Percentiles rank a stretch among this genome's conserved stretches.
phyloP scores from a whole-genome alignment of 1,139 yeast species.

The Magnusiomyces tetraspermus region DNA sequence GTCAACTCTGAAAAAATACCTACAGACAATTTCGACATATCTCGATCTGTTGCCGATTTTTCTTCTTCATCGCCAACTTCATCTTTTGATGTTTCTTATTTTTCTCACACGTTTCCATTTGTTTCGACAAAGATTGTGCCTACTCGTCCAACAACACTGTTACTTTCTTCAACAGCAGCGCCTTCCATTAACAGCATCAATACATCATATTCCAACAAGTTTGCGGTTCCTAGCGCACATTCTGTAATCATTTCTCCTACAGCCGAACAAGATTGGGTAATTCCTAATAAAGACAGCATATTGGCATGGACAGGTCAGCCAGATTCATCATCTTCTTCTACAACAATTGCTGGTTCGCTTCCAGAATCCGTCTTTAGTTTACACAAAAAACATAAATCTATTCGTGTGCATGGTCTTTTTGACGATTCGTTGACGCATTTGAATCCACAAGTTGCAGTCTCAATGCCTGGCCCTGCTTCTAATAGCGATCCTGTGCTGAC shows the following conservation, averaged over 20 bases:
- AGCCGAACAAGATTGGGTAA: background rate
- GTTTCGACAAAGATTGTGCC: background rate
- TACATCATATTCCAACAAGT: background rate
- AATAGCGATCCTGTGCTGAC: background rate
- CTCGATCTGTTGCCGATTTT: background rate
- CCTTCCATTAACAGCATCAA: background rate
- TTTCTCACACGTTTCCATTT: background rate
- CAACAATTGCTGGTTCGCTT: too few species aligned
- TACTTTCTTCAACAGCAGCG: background rate
- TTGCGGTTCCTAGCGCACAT: background rate
- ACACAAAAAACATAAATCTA: background rate
- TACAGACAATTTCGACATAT: background rate
- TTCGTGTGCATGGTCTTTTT: background rate
- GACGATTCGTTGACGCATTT: background rate
- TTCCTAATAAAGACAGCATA: background rate
- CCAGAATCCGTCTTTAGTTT: background rate
- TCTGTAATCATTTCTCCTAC: background rate
- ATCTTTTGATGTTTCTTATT: background rate
- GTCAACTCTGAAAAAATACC: background rate
- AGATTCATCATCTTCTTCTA: background rate
- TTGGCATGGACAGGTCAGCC: conserved; percentile 1
- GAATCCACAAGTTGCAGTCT: conserved; percentile 2
- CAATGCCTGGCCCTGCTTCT: background rate
- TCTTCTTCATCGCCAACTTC: background rate
- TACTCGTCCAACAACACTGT: background rate